Evolutionary conservation across 1,284 basidiomycete species (phyloP), one percentile per base, ranked within the genome.

Genomic region (Irpex sp.): DNA sequence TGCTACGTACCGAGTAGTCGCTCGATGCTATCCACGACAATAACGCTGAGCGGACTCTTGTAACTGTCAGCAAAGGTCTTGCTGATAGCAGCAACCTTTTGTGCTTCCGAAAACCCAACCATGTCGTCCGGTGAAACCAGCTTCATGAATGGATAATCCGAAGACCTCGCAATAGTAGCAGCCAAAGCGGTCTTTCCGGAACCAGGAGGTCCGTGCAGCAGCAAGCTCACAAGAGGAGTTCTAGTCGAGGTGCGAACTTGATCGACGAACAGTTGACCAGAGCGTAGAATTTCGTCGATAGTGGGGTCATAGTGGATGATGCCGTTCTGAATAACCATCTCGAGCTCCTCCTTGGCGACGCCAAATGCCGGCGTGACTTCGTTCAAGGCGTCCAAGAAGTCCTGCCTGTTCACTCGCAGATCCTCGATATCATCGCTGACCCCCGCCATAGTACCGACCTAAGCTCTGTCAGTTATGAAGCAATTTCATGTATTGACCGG

Each of bases 351-450:
- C 78, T 99, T 97, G 2, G 96, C 90, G 3, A 98, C 95, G 86
- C 97, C 97, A 74, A 97, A 99, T 8, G 96, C 95, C 7, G 97
- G 95, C 71, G 95, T 93, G 9, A 99, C 96, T 76, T 99, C 97
- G 4, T 97, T 92, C 55, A 99, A 80, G 0, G 97, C 97, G 72
- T 88, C 86, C 82, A 94, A 78, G 74, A 99, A 99, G 78, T 99
- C 97, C 11, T 81, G 78, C 63, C 91, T 82, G 68, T 93, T 94
- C 52, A 99, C 96, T 66, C 93, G 84, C 76, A 99, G 82, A 73
- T 96, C 89, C 77, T 97, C 96, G 56, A 99, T 88, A 75, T 99
- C 95, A 70, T 98, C 94, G 26, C 92, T 92, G 67, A 98, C 95
- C 8, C 96, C 97, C 5, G 97, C 97, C 79, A 97, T 91, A 2